phyloP scores from a whole-genome alignment of 768 basidiomycete species.

The Russula ochroleuca region DNA sequence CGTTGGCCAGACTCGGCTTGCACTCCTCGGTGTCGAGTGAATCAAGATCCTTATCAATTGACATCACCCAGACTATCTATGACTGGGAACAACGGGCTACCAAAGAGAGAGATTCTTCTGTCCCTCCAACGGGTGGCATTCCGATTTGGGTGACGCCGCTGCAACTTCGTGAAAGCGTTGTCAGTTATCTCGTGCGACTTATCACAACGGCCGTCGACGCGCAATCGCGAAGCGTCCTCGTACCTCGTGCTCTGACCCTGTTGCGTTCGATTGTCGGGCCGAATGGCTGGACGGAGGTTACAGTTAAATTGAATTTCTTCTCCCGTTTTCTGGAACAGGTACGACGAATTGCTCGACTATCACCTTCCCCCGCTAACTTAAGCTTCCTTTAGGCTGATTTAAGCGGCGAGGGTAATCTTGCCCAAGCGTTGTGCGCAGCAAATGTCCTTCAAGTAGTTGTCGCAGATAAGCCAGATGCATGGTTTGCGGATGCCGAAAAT shows the following conservation, averaged over 20 bases:
- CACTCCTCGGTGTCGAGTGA: slow-evolving; percentile 66
- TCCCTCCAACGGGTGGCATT: slow-evolving; percentile 1
- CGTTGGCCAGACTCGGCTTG: slow-evolving; percentile 84
- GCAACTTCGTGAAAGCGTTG: slow-evolving; percentile 80
- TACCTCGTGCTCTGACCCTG: slow-evolving; percentile 59
- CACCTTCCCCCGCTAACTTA: background rate
- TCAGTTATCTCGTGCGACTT: slow-evolving; percentile 92
- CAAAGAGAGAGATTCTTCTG: slow-evolving; percentile 22
- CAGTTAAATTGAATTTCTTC: slow-evolving; percentile 89
- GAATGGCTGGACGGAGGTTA: slow-evolving; percentile 86
- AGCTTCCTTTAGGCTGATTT: slow-evolving; percentile 59
- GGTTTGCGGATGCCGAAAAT: slow-evolving; percentile 64
- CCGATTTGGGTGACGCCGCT: slow-evolving; percentile 68
- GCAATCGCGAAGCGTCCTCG: slow-evolving; percentile 41
- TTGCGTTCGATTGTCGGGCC: slow-evolving; percentile 78
- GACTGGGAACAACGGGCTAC: slow-evolving; percentile 81
- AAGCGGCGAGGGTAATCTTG: slow-evolving; percentile 56
- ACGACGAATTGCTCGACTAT: slow-evolving; percentile 28
- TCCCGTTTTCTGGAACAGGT: slow-evolving; percentile 79
- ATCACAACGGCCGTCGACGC: slow-evolving; percentile 64
- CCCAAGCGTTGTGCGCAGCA: slow-evolving; percentile 72
- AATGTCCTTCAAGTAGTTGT: slow-evolving; percentile 87
- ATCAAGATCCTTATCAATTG: slow-evolving; percentile 81
- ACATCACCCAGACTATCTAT: slow-evolving; percentile 87
- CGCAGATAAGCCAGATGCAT: slow-evolving; percentile 74